Percentiles rank a stretch among this genome's conserved stretches.
phyloP scores from a whole-genome alignment of 1,284 basidiomycete genomes.

The Gomphus bonarii region DNA sequence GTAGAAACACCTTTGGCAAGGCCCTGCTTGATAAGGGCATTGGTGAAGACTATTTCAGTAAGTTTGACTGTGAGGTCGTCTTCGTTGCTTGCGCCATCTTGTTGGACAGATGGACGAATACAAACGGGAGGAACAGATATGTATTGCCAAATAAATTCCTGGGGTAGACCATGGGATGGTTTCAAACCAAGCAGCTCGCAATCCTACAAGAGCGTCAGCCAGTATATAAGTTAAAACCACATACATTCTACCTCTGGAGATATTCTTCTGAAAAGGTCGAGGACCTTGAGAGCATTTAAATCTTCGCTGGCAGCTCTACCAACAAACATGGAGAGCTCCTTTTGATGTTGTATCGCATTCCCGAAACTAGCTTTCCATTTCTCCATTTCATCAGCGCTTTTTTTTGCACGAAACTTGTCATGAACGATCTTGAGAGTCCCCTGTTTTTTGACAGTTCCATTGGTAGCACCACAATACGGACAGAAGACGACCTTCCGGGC shows the following conservation, averaged over 20 bases:
- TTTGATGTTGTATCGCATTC: constrained; percentile 78
- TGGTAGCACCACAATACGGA: constrained; percentile 87
- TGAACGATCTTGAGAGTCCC: constrained; percentile 94
- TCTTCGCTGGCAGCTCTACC: constrained; percentile 90
- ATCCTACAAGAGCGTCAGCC: constrained; percentile 41
- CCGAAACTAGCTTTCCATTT: constrained; percentile 82
- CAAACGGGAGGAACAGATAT: constrained; percentile 97
- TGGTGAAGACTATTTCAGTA: constrained; percentile 94
- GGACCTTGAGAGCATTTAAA: constrained; percentile 87
- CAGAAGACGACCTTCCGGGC: constrained; percentile 92
- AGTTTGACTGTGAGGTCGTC: constrained; percentile 98
- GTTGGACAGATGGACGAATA: constrained; percentile 94
- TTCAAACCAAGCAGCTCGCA: constrained; percentile 91
- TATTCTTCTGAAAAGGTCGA: constrained; percentile 90
- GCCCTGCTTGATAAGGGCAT: constrained; percentile 87
- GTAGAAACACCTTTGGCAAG: constrained; percentile 84
- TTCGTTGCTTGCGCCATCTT: constrained; percentile 96
- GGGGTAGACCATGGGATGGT: constrained; percentile 85
- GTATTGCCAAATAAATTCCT: constrained; percentile 99
- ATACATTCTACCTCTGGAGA: constrained; percentile 71
- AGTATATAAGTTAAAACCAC: not conserved
- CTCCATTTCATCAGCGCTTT: constrained; percentile 83
- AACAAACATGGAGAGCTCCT: constrained; percentile 78
- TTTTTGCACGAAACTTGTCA: constrained; percentile 95
- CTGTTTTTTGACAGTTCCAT: constrained; percentile 95